Percentiles rank a stretch among this genome's conserved stretches.
Conservation (phyloP, 441 rosid genomes). For the Adansonia madagascariensis region DNA sequence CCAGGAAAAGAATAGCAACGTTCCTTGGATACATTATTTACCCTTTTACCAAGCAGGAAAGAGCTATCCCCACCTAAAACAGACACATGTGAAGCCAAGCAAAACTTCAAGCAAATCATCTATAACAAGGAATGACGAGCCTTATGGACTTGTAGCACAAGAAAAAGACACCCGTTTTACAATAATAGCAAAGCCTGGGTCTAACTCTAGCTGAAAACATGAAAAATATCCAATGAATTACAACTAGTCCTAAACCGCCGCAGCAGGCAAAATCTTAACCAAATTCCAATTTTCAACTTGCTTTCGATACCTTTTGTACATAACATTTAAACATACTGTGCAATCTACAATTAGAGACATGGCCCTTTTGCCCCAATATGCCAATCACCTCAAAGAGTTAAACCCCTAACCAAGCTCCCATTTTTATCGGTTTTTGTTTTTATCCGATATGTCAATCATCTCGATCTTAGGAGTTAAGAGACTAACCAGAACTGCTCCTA, state of each 20-base stretch:
- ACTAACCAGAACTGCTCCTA: background rate
- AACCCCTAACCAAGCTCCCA: background rate
- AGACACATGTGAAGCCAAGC: background rate
- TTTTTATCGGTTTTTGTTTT: background rate
- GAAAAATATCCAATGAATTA: constrained; percentile 1
- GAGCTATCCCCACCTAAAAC: background rate
- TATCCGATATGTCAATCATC: background rate
- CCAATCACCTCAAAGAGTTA: background rate
- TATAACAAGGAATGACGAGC: background rate
- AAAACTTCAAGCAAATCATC: background rate
- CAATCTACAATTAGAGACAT: background rate
- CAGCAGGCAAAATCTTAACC: background rate
- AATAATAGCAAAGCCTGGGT: background rate
- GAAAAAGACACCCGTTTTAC: background rate
- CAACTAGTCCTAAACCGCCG: background rate
- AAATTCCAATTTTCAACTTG: background rate
- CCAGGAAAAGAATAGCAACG: background rate
- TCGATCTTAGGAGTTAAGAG: background rate
- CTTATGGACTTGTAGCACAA: background rate
- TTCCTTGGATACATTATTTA: background rate
- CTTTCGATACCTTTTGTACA: background rate
- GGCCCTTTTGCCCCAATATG: background rate
- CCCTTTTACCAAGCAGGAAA: background rate
- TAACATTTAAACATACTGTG: background rate
- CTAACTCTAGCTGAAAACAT: background rate